A percentile compares a stretch with the other conserved stretches of the same genome.
phyloP scores from a whole-genome alignment of 2,329 filamentous ascomycete species.

The Sporothrix inflata region DNA sequence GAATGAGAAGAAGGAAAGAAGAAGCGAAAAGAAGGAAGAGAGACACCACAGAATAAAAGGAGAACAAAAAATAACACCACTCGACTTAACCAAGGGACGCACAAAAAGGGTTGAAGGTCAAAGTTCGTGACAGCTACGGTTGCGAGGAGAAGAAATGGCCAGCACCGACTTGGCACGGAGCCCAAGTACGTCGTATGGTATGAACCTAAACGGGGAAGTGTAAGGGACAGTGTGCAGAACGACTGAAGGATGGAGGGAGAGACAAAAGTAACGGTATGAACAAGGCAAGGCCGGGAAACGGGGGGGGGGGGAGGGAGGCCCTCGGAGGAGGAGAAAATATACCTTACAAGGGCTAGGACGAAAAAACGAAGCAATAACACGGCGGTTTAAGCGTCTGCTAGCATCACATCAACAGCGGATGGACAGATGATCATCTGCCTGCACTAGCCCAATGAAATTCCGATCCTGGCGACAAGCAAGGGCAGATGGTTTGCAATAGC shows the following conservation, averaged over 20 bases:
- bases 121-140: background rate
- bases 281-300: background rate
- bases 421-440: conserved; percentile 21
- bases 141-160: background rate
- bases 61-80: background rate
- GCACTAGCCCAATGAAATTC: background rate
- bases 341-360: background rate
- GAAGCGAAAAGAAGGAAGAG: background rate
- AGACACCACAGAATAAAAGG: background rate
- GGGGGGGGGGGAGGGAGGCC: background rate
- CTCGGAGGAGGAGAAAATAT: background rate
- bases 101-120: background rate
- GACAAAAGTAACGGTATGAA: conserved; percentile 1
- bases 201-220: background rate
- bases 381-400: background rate
- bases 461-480: background rate
- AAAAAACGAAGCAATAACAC: background rate
- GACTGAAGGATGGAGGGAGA: background rate
- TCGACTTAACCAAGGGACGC: background rate
- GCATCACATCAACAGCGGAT: conserved; percentile 1
- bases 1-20: background rate
- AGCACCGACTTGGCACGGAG: conserved; percentile 5
- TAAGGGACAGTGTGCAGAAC: background rate
- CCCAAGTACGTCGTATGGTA: background rate
- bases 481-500: background rate